Evolutionary conservation across 371 early-diverging fungal species (phyloP), one percentile per base, ranked within the genome.

Genomic region (Catenaria anguillulae): DNA sequence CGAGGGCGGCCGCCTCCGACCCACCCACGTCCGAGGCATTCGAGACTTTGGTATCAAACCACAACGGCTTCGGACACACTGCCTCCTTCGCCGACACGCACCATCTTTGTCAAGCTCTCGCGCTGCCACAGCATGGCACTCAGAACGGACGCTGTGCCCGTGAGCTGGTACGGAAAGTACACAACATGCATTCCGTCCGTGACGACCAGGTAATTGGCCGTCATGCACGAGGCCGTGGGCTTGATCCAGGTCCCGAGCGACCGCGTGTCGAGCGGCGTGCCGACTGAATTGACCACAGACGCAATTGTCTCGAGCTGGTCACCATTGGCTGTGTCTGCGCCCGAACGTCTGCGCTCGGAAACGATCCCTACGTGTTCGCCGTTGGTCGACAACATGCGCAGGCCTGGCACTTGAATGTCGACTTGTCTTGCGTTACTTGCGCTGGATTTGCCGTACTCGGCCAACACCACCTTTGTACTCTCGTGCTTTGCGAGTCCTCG

Each of bases 391-490:
- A 17, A 40, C 40, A 40, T 40, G 3, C 10, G 6, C 5, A 58
- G n/a, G 1, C 37, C 52, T 10, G 60, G 15, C 29, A 55, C 70
- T 13, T 37, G 70, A 71, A 73, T 78, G 5, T 60, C 67, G 61
- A 67, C 62, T n/a, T n/a, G n/a, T n/a, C n/a, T n/a, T n/a, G n/a
- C n/a, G n/a, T n/a, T n/a, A n/a, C n/a, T n/a, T n/a, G n/a, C n/a
- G n/a, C n/a, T n/a, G n/a, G n/a, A n/a, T n/a, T n/a, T n/a, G n/a
- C n/a, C n/a, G n/a, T n/a, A n/a, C 40, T 40, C 40, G 77, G 77
- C 77, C 60, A 74, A 79, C 21, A 70, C 65, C 6, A 77, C 26
- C 6, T 59, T 61, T 17, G 40, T 10, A n/a, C n/a, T n/a, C n/a
- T n/a, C n/a, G n/a, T n/a, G n/a, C n/a, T n/a, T n/a, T n/a, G n/a